phyloP scores from a whole-genome alignment of 768 basidiomycete species.

The Boletus pseudopeckii region DNA sequence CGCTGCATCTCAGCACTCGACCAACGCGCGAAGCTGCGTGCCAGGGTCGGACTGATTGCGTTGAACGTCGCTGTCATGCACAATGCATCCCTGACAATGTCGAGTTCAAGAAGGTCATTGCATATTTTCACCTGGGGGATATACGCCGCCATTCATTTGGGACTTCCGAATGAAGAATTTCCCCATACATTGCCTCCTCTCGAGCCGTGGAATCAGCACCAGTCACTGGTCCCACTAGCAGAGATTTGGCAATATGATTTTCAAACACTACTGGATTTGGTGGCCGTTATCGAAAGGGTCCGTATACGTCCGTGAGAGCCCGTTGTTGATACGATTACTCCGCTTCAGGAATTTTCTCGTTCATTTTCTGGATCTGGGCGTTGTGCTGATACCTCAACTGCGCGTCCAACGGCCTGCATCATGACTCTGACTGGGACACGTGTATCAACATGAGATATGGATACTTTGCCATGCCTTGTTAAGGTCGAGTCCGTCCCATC shows the following conservation, averaged over 20 bases:
- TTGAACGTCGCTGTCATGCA: slow-evolving; percentile 7
- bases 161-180: background rate
- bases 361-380: slow-evolving; percentile 21
- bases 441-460: slow-evolving; percentile 22
- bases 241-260: slow-evolving; percentile 23
- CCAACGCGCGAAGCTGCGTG: slow-evolving; percentile 2
- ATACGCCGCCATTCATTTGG: slow-evolving; percentile 1
- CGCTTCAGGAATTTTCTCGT: slow-evolving; percentile 18
- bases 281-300: slow-evolving; percentile 19
- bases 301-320: slow-evolving; percentile 26
- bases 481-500: slow-evolving; percentile 11
- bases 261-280: slow-evolving; percentile 18
- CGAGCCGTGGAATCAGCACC: slow-evolving; percentile 19
- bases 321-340: slow-evolving; percentile 18
- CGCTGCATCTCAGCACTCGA: slow-evolving; percentile 5
- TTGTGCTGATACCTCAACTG: slow-evolving; percentile 17
- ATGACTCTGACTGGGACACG: slow-evolving; percentile 17
- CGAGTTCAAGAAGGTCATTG: background rate
- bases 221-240: slow-evolving; percentile 18
- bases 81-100: background rate
- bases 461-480: slow-evolving; percentile 5
- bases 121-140: background rate
- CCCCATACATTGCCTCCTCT: slow-evolving; percentile 3
- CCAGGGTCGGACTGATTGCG: slow-evolving; percentile 18
- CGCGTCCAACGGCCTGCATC: slow-evolving; percentile 6